A percentile compares a stretch with the other conserved stretches of the same genome.
These are phyloP conservation scores for Ganoderma meredithae DNA, from an alignment of 1,284 basidiomycete species.

Conservation along the genomic window DNA sequence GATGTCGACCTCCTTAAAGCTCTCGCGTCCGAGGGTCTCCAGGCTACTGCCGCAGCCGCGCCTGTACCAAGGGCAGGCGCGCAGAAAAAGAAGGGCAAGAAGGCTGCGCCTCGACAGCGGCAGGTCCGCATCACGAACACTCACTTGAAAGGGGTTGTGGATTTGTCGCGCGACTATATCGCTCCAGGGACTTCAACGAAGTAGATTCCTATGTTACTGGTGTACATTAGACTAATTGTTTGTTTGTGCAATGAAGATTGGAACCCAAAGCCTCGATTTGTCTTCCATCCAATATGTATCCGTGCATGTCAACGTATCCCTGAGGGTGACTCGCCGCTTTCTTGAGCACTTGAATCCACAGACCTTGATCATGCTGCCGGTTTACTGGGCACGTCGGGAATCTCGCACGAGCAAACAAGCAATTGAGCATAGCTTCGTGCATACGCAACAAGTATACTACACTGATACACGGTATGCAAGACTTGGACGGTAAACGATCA, in stretches of 20 bases:
- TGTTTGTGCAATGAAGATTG: constrained; percentile 15
- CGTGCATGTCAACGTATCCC: not conserved
- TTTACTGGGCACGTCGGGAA: no score
- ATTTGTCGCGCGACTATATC: constrained; percentile 78
- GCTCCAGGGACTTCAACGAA: constrained; percentile 49
- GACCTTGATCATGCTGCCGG: not conserved
- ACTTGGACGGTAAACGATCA: constrained; percentile 12
- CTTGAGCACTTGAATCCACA: not conserved
- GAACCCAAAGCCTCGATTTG: not conserved
- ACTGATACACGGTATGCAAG: constrained; percentile 29
- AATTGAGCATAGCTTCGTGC: constrained; percentile 10
- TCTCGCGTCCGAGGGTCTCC: constrained; percentile 80
- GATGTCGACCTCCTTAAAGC: constrained; percentile 83
- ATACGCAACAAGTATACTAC: constrained; percentile 30
- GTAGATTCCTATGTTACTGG: constrained; percentile 33
- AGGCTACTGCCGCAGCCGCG: constrained; percentile 70
- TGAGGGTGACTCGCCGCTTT: no score
- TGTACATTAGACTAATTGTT: constrained; percentile 31
- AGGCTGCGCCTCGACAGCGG: constrained; percentile 75
- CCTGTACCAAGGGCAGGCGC: constrained; percentile 57
- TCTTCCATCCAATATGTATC: not conserved
- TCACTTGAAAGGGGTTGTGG: constrained; percentile 85
- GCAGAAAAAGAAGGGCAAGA: constrained; percentile 84
- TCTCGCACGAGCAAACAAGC: not conserved
- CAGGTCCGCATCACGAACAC: constrained; percentile 87